Evolutionary conservation across 176 grass and related monocot genomes (phyloP).

Genomic region (Eleusine coracana): DNA sequence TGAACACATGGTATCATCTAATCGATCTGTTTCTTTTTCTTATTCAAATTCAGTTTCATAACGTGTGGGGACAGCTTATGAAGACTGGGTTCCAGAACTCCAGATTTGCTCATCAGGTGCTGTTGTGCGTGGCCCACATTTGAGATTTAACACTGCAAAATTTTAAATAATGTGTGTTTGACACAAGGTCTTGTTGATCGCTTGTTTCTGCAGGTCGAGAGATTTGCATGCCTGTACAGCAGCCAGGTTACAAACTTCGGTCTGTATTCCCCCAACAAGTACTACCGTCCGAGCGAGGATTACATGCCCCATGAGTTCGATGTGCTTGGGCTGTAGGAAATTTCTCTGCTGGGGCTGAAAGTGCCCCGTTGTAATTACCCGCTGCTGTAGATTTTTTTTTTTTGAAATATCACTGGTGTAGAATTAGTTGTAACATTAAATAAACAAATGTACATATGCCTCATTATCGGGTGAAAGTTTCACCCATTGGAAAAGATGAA

Average conservation of each 20-base stretch:
- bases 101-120: conserved; percentile 97
- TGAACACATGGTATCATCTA: not conserved
- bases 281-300: conserved; percentile 97
- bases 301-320: conserved; percentile 98
- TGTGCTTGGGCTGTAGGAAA: conserved; percentile 64
- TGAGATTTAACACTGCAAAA: conserved; percentile 3
- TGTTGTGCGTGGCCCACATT: not conserved
- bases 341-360: not conserved
- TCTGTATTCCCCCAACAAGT: conserved; percentile 89
- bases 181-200: not conserved
- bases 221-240: conserved; percentile 92
- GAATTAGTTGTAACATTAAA: conserved; percentile 23
- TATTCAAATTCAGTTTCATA: conserved; percentile 71
- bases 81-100: conserved; percentile 99
- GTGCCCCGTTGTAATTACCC: not conserved
- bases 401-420: not conserved
- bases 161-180: not conserved
- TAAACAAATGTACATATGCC: conserved; percentile 21
- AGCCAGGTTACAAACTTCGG: conserved; percentile 91
- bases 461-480: conserved; percentile 18
- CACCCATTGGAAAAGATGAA: not conserved
- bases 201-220: conserved; percentile 73
- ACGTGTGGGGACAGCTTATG: conserved; percentile 99
- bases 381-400: not conserved
- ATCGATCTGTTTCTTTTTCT: conserved; percentile 20